Evolutionary conservation across 2,329 filamentous ascomycete genomes (phyloP).

Genomic region (Lasiodiplodia sp.): DNA sequence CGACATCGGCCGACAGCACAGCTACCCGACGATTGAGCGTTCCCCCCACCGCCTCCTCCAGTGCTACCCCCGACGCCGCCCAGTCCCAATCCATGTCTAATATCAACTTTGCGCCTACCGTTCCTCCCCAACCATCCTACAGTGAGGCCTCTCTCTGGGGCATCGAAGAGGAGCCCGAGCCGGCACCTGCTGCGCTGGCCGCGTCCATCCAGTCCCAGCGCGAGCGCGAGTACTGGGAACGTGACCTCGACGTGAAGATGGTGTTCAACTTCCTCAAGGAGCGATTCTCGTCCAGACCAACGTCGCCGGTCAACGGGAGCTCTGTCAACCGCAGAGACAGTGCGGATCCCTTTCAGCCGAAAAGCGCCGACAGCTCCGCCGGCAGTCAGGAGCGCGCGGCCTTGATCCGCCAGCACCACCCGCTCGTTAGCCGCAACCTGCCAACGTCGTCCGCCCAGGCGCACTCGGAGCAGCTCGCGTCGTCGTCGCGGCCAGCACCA

Average conservation of each 20-base stretch:
- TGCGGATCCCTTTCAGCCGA: conserved; percentile 7
- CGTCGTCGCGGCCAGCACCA: conserved; percentile 35
- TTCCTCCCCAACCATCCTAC: conserved; percentile 42
- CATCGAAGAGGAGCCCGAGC: conserved; percentile 66
- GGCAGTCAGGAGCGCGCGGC: conserved; percentile 65
- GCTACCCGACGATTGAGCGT: conserved; percentile 29
- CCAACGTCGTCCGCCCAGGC: conserved; percentile 2
- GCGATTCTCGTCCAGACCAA: conserved; percentile 44
- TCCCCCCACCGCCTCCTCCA: conserved; percentile 32
- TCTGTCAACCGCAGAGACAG: conserved; percentile 33
- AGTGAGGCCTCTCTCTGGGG: conserved; percentile 69
- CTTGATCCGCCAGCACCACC: conserved; percentile 87
- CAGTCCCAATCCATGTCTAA: conserved; percentile 33
- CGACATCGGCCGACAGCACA: conserved; percentile 34
- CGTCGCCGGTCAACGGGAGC: conserved; percentile 38
- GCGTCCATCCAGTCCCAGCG: conserved; percentile 37
- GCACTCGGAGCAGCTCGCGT: conserved; percentile 9
- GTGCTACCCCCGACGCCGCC: conserved; percentile 33
- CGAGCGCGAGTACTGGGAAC: conserved; percentile 86
- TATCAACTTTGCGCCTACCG: conserved; percentile 60
- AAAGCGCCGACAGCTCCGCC: conserved; percentile 15
- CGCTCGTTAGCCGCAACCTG: conserved; percentile 70
- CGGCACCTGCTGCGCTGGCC: conserved; percentile 53
- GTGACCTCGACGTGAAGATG: conserved; percentile 86
- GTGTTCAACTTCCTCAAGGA: conserved; percentile 74